Conservation (phyloP, 1,284 basidiomycete genomes). For the Paramarasmius palmivorus region DNA sequence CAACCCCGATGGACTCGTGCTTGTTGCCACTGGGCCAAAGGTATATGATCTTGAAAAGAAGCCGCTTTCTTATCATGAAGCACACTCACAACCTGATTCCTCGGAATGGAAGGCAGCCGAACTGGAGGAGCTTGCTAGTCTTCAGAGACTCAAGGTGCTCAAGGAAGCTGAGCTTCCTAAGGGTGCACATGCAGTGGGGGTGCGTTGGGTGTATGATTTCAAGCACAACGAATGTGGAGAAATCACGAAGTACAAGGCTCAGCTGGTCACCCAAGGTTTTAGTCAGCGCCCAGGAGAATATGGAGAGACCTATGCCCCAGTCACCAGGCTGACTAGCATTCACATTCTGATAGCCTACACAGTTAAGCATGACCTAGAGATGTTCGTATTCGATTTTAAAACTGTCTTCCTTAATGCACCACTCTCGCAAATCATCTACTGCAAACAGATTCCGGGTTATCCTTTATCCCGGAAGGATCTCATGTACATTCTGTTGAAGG, state of each 20-base stretch:
- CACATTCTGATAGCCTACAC: constrained; percentile 10
- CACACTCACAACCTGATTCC: neutral
- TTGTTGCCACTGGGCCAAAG: neutral
- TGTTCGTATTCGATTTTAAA: constrained; percentile 25
- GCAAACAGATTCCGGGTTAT: constrained; percentile 28
- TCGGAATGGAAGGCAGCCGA: neutral
- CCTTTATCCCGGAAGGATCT: neutral
- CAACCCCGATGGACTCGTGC: neutral
- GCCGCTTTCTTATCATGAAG: neutral
- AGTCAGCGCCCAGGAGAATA: constrained; percentile 14
- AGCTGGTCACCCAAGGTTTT: constrained; percentile 20
- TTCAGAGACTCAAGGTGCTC: neutral
- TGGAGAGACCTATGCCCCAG: constrained; percentile 18
- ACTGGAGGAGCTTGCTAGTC: neutral
- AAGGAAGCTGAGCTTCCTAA: constrained; percentile 10
- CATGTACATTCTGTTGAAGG: constrained; percentile 13
- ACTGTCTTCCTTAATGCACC: constrained; percentile 32
- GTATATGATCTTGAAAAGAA: neutral
- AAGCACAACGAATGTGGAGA: constrained; percentile 16
- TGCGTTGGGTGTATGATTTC: constrained; percentile 26
- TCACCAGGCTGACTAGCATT: constrained; percentile 13
- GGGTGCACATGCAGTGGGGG: constrained; percentile 12
- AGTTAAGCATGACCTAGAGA: constrained; percentile 6
- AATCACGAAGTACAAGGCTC: constrained; percentile 10
- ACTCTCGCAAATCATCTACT: constrained; percentile 28